Conservation (phyloP, 495 filamentous ascomycete genomes). For the Ramalina peruviana region DNA sequence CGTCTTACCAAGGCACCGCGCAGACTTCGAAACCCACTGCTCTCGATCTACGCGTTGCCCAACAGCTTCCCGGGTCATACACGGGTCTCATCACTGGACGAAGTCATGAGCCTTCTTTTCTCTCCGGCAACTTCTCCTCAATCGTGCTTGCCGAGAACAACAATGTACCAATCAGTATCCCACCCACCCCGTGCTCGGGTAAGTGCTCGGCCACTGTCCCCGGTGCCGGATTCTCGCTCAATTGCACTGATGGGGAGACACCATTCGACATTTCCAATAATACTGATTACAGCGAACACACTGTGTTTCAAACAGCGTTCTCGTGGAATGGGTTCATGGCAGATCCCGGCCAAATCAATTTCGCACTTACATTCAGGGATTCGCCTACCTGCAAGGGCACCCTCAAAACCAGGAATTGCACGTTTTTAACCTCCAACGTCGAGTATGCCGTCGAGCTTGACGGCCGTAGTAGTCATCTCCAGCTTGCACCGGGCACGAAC, state of each 20-base stretch:
- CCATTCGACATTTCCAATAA: slow-evolving; percentile 1
- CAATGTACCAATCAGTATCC: neutral
- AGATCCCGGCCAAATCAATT: neutral
- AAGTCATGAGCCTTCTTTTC: neutral
- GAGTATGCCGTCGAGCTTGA: neutral
- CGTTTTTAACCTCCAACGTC: neutral
- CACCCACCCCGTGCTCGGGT: slow-evolving; percentile 1
- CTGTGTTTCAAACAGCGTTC: neutral
- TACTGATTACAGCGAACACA: neutral
- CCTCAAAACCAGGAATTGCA: neutral
- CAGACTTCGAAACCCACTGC: neutral
- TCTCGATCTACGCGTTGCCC: neutral
- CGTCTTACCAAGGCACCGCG: neutral
- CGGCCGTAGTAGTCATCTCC: neutral
- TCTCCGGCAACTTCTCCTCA: slow-evolving; percentile 2
- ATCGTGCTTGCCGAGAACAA: slow-evolving; percentile 2
- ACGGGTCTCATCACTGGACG: neutral
- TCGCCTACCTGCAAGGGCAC: neutral
- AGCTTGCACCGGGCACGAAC: neutral
- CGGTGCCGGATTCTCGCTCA: slow-evolving; percentile 4
- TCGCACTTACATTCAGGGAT: neutral
- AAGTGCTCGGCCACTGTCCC: slow-evolving; percentile 3
- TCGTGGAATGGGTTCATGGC: neutral
- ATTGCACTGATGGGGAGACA: slow-evolving; percentile 1
- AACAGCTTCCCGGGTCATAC: neutral